Conservation (phyloP, 495 filamentous ascomycete species). For the Tuber aestivum region DNA sequence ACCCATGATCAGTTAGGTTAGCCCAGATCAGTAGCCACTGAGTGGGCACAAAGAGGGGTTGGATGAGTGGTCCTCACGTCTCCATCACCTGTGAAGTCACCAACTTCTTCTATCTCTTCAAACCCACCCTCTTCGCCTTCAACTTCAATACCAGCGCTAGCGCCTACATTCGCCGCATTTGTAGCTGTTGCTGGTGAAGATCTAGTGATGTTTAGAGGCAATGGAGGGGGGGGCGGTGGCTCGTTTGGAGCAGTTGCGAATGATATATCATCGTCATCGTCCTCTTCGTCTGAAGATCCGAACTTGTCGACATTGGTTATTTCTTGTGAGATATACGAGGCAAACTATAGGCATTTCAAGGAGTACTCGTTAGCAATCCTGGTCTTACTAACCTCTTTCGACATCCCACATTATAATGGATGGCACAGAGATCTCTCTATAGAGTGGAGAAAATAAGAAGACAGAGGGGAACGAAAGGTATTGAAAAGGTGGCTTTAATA, state of each 20-base stretch:
- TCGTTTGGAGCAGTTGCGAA: constrained; percentile 37
- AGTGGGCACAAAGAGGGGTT: background rate
- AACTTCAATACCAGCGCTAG: constrained; percentile 3
- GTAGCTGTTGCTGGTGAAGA: constrained; percentile 8
- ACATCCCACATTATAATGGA: constrained; percentile 16
- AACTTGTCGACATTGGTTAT: constrained; percentile 43
- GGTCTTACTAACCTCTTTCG: background rate
- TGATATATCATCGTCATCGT: constrained; percentile 36
- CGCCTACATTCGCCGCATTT: constrained; percentile 2
- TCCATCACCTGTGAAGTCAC: constrained; percentile 36
- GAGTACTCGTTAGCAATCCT: constrained; percentile 34
- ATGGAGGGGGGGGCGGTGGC: constrained; percentile 37
- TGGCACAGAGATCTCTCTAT: constrained; percentile 24
- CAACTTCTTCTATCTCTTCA: constrained; percentile 39
- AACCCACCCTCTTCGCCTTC: constrained; percentile 18
- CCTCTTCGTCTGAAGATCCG: constrained; percentile 39
- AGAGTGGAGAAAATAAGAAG: constrained; percentile 21
- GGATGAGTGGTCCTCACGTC: constrained; percentile 27
- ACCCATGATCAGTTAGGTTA: constrained; percentile 11
- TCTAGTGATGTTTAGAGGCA: constrained; percentile 36
- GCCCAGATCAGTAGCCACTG: constrained; percentile 3
- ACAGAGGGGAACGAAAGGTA: constrained; percentile 5
- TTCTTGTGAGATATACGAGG: constrained; percentile 41
- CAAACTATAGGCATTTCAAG: constrained; percentile 36
- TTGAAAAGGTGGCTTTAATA: constrained; percentile 15